Base-by-base conservation (phyloP, 129 eudicot species). In the Pseudognaphalium luteoalbum region DNA sequence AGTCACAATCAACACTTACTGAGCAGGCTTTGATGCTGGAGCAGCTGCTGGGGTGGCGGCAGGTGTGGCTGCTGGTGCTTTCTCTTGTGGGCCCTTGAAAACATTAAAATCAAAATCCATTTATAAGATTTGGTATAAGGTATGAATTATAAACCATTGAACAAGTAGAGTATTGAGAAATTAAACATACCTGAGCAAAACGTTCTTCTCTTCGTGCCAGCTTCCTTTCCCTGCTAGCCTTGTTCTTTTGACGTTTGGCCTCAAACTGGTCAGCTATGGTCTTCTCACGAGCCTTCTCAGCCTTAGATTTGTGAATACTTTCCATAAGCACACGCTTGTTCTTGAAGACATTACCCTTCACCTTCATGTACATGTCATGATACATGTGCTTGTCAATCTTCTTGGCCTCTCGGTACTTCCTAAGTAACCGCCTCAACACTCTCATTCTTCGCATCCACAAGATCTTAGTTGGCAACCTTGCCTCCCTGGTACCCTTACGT, bases 321-420 rank as follows among this genome's bases (percentile, higher is more conserved):
- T 93, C 97, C 96, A 93, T 90, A 72, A 93, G 79, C 73, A 93
- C 98, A 76, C 98, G 89, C 81, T 93, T 93, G 81, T 93, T 93
- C 88, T 90, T 93, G 81, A 90, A 93, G 11, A 92, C 98, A 76
- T 92, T 92, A 89, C 96, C 97, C 85, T 92, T 87, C 7, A 92
- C 97, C 88, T 83, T 92, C 98, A 92, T 92, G 87, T 92, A 92
- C 98, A 92, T 92, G 73, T 92, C 98, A 82, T 93, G 98, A 54
- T 93, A 93, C 98, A 93, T 93, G 81, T 93, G 98, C 86, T 93
- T 93, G 84, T 93, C 98, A 68, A 93, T 93, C 86, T 93, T 90
- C 89, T 93, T 93, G 0, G 98, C 51, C 78, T 93, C 98, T 29
- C 98, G 76, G 81, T 93, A 93, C 81, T 90, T 93, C 73, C 97